Evolutionary conservation across 176 grass and related monocot genomes (phyloP), one percentile per base, ranked within the genome.

Genomic region (Aegilops longissima): DNA sequence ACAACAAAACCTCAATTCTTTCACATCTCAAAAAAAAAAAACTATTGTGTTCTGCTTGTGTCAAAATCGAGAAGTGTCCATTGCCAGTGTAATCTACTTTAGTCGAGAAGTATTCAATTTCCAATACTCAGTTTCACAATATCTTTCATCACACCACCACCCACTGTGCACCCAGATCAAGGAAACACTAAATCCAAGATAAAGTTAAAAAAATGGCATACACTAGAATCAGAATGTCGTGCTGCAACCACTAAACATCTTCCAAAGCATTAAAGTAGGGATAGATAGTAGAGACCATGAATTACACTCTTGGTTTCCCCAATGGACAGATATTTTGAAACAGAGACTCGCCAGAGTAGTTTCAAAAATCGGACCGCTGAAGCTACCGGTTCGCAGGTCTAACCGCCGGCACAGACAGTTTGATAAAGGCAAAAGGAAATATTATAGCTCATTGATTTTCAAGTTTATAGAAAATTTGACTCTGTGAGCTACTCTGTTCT

Each of bases 1-100:
- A 38, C 33, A 78, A 6, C 20, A 12, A 66, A 49, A 21, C 17
- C 79, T 64, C 5, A 17, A 24, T 54, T 51, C 11, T 52, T 54
- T 78, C 29, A 66, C 30, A 78, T 69, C 21, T 36, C 62, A 51
- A 72, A 40, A 72, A 40, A 40, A 17, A 76, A 76, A 76, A 76
- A 54, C 14, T 52, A 31, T 21, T 54, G 45, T 33, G 45, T 54
- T 29, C 17, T 25, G 30, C 76, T 56, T 77, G 30, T 78, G 29
- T 61, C 52, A 59, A 78, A 78, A 78, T 35, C 2, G 2, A 34
- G 73, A 30, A 51, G 40, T 75, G 40, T 24, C 42, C 5, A 25
- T 30, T 77, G 47, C 75, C 49, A 77, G 45, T 39, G 12, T 16
- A 35, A 33, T 82, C 30, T 16, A 39, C 35, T 34, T 35, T 39